Conservation (phyloP, 2,329 filamentous ascomycete species). For the Arthrobotrys pseudoclavata region DNA sequence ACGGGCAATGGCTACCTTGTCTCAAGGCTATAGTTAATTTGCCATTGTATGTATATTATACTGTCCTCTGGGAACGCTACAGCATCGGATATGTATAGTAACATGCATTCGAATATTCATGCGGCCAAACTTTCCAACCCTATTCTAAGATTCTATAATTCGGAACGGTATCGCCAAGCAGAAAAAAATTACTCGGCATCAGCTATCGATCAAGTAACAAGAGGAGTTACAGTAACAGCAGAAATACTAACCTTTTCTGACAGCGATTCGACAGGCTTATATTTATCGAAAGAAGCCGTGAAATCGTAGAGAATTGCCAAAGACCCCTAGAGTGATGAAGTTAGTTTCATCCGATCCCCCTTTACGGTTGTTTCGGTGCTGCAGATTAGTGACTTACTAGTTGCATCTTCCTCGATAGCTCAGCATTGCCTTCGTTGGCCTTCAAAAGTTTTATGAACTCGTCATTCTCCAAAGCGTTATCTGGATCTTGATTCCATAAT, state of each 20-base stretch:
- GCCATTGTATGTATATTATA: neutral
- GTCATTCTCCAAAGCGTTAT: conserved; percentile 50
- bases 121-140: neutral
- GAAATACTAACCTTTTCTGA: conserved; percentile 47
- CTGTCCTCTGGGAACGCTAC: neutral
- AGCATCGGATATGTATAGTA: neutral
- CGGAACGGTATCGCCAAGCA: conserved; percentile 15
- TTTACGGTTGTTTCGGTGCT: neutral
- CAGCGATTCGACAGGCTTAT: conserved; percentile 2
- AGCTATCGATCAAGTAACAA: conserved; percentile 23
- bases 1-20: conserved; percentile 52
- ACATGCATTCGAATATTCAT: neutral
- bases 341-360: neutral
- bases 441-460: conserved; percentile 59
- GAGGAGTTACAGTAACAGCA: conserved; percentile 33
- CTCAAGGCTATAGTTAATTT: conserved; percentile 31
- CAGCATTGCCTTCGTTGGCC: conserved; percentile 64
- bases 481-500: conserved; percentile 46
- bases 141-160: conserved; percentile 22
- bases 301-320: conserved; percentile 44
- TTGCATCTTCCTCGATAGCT: conserved; percentile 64
- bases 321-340: conserved; percentile 27
- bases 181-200: conserved; percentile 11
- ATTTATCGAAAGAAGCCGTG: conserved; percentile 38
- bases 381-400: conserved; percentile 13